Conservation (phyloP, 1,284 basidiomycete genomes). For the Pholiota adiposa region DNA sequence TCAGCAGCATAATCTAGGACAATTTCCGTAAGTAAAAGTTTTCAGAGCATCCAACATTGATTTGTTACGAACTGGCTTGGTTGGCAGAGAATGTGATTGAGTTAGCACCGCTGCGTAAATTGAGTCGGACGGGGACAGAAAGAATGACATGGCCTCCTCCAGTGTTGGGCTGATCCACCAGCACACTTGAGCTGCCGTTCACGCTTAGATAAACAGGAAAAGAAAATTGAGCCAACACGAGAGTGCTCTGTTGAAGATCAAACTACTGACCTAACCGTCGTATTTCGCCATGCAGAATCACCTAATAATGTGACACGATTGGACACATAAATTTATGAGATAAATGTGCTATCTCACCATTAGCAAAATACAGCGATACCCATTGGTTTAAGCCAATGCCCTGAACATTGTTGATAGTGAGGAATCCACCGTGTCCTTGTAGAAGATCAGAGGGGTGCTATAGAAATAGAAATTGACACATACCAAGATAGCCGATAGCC, state of each 20-base stretch:
- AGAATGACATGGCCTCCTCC: slow-evolving; percentile 56
- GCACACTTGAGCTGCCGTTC: slow-evolving; percentile 55
- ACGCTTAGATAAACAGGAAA: slow-evolving; percentile 41
- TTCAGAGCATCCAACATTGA: slow-evolving; percentile 8
- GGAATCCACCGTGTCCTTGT: slow-evolving; percentile 49
- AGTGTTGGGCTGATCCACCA: slow-evolving; percentile 61
- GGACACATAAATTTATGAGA: neutral
- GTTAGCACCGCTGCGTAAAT: slow-evolving; percentile 54
- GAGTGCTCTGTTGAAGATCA: neutral
- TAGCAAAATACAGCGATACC: slow-evolving; percentile 63
- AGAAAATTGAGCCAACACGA: neutral
- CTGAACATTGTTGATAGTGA: slow-evolving; percentile 61
- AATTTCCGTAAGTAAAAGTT: neutral
- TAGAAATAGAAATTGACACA: slow-evolving; percentile 9
- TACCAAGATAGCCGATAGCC: slow-evolving; percentile 61
- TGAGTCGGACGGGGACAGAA: slow-evolving; percentile 60
- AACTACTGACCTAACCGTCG: slow-evolving; percentile 55
- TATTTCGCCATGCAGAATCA: slow-evolving; percentile 61
- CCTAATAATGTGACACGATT: slow-evolving; percentile 27
- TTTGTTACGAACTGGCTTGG: slow-evolving; percentile 50
- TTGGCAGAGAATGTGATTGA: slow-evolving; percentile 53
- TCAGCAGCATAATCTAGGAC: slow-evolving; percentile 58
- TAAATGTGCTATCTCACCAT: slow-evolving; percentile 36
- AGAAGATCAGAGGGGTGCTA: neutral
- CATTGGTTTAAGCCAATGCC: slow-evolving; percentile 59